These are phyloP conservation scores for Syzygium malaccense DNA, from an alignment of 441 rosid genomes.

Conservation along the genomic window DNA sequence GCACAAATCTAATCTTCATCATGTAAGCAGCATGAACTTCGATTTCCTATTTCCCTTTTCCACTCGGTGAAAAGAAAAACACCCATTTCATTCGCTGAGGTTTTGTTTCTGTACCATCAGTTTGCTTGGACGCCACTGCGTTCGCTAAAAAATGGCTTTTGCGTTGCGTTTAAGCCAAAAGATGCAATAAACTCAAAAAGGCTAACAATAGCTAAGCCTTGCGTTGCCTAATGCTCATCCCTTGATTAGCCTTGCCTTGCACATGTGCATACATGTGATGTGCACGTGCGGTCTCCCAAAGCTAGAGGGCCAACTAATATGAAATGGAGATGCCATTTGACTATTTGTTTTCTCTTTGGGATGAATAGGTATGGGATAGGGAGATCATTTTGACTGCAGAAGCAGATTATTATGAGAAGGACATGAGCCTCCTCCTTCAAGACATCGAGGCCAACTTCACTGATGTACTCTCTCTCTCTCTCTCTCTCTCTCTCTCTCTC, in stretches of 20 bases:
- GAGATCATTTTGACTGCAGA: constrained; percentile 78
- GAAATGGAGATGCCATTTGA: not conserved
- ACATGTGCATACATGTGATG: not conserved
- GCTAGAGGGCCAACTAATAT: not conserved
- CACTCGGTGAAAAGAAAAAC: not conserved
- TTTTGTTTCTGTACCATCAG: not conserved
- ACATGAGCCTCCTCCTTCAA: constrained; percentile 62
- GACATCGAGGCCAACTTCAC: constrained; percentile 66
- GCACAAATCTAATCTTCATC: constrained; percentile 89
- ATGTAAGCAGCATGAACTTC: constrained; percentile 39
- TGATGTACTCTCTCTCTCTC: constrained; percentile 33
- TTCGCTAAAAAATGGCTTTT: not conserved
- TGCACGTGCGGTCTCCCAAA: not conserved
- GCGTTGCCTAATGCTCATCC: not conserved
- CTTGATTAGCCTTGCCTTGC: not conserved
- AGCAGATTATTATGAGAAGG: constrained; percentile 58
- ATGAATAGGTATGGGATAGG: constrained; percentile 86
- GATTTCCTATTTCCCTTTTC: not conserved
- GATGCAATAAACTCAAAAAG: not conserved
- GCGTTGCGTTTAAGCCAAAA: not conserved
- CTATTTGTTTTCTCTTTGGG: not conserved
- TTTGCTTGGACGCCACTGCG: not conserved
- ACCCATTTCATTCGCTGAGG: not conserved
- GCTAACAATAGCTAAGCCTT: not conserved
- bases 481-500: not conserved